A percentile compares a stretch with the other conserved stretches of the same genome.
phyloP scores from a whole-genome alignment of 148 eudicot genomes.

The Rheum nobile region DNA sequence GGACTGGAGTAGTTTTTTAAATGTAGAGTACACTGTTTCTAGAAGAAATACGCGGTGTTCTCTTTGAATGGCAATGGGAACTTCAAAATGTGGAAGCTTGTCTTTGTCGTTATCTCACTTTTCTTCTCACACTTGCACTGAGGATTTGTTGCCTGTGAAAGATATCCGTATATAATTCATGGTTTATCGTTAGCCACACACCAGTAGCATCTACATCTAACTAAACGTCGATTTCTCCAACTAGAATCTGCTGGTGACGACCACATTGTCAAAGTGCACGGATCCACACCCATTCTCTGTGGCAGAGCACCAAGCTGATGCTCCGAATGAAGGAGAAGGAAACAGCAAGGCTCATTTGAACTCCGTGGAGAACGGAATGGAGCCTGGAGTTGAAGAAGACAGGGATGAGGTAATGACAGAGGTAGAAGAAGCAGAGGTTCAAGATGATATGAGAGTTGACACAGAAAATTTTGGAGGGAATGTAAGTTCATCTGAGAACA shows the following conservation, averaged over 20 bases:
- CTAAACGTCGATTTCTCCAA: not conserved
- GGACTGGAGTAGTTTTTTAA: too few relatives aligned
- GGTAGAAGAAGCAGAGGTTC: slow-evolving; percentile 31
- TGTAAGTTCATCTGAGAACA: slow-evolving; percentile 30
- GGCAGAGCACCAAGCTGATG: slow-evolving; percentile 22
- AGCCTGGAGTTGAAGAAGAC: slow-evolving; percentile 25
- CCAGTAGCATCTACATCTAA: not conserved
- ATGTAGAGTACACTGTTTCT: not conserved
- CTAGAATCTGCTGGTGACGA: slow-evolving; percentile 75
- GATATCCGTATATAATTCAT: not conserved
- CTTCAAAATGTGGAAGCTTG: not conserved
- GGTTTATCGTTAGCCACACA: not conserved
- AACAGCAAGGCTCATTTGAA: slow-evolving; percentile 16
- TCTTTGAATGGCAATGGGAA: not conserved
- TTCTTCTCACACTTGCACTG: not conserved
- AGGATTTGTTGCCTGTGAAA: not conserved
- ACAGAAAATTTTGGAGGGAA: slow-evolving; percentile 44
- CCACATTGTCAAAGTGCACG: slow-evolving; percentile 44
- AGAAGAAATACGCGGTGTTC: not conserved
- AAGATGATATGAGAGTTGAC: slow-evolving; percentile 44
- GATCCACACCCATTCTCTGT: slow-evolving; percentile 39
- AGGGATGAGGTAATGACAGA: slow-evolving; percentile 64
- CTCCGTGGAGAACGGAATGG: slow-evolving; percentile 42
- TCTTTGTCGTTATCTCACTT: not conserved
- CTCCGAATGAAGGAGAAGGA: slow-evolving; percentile 21